A percentile compares a stretch with the other conserved stretches of the same genome.
These are phyloP conservation scores for Phytophthora lateralis DNA, from an alignment of 352 stramenopile genomes.

Conservation along the genomic window DNA sequence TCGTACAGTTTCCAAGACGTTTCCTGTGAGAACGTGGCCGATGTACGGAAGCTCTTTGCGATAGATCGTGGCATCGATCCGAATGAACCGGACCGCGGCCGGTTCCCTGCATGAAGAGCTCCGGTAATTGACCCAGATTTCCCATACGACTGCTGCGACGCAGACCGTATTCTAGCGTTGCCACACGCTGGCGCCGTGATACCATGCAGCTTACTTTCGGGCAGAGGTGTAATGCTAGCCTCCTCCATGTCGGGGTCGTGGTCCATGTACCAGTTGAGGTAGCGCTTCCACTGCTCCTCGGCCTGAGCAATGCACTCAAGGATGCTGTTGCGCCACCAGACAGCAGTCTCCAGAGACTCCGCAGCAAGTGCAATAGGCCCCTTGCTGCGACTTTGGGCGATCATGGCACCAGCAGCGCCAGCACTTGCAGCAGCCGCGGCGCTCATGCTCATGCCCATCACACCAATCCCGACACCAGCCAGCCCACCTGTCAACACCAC, in stretches of 20 bases:
- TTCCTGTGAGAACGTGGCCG: slow-evolving; percentile 78
- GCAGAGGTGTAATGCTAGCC: slow-evolving; percentile 16
- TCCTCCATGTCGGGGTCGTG: slow-evolving; percentile 63
- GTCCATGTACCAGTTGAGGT: slow-evolving; percentile 89
- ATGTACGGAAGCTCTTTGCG: slow-evolving; percentile 78
- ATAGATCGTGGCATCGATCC: slow-evolving; percentile 79
- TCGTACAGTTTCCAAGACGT: slow-evolving; percentile 79
- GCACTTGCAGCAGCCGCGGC: slow-evolving; percentile 77
- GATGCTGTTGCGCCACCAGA: slow-evolving; percentile 89
- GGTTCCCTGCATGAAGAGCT: slow-evolving; percentile 18
- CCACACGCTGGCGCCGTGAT: background rate
- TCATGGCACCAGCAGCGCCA: slow-evolving; percentile 69
- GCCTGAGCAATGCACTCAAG: slow-evolving; percentile 84
- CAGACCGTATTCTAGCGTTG: slow-evolving; percentile 9
- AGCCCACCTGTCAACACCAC: slow-evolving; percentile 81
- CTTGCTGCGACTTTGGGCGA: slow-evolving; percentile 72
- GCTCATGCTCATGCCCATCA: slow-evolving; percentile 84
- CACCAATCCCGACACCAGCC: slow-evolving; percentile 77
- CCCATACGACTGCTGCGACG: slow-evolving; percentile 27
- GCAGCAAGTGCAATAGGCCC: slow-evolving; percentile 78
- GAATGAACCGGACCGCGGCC: slow-evolving; percentile 63
- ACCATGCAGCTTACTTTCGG: slow-evolving; percentile 18
- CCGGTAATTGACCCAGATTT: slow-evolving; percentile 15
- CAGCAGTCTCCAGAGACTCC: slow-evolving; percentile 81
- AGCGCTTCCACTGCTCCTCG: slow-evolving; percentile 86